Conservation (phyloP, 176 grass and related monocot genomes). For the Stipa capillata region DNA sequence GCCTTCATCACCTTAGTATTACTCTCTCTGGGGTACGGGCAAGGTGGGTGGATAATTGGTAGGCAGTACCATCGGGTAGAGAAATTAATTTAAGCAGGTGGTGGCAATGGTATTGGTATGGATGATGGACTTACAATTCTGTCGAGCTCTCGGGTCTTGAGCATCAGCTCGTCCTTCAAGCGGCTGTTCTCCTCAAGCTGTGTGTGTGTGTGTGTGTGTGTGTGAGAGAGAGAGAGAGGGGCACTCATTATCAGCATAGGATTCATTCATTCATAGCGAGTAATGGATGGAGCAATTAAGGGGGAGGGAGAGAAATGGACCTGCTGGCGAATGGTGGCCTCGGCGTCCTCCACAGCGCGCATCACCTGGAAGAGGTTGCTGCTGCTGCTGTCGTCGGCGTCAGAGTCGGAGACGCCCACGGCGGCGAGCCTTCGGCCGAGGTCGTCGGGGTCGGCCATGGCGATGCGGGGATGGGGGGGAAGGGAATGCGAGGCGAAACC, state of each 20-base stretch:
- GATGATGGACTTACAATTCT: conserved; percentile 39
- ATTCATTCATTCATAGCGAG: not conserved
- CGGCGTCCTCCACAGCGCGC: conserved; percentile 81
- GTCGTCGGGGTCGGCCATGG: conserved; percentile 41
- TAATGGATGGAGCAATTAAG: not conserved
- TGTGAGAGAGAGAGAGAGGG: not conserved
- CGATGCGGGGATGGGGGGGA: too few species aligned
- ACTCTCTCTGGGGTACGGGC: too few species aligned
- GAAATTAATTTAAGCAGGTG: not conserved
- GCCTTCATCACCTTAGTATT: not conserved
- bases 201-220: conserved; percentile 43
- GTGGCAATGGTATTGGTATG: not conserved
- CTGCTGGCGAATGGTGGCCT: conserved; percentile 87
- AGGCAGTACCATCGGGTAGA: not conserved
- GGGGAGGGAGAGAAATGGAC: not conserved
- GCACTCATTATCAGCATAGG: not conserved
- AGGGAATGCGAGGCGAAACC: not conserved
- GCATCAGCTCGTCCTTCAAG: conserved; percentile 75
- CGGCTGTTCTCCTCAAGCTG: conserved; percentile 84
- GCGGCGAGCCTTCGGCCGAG: conserved; percentile 23
- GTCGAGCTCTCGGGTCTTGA: conserved; percentile 65
- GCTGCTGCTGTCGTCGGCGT: conserved; percentile 22
- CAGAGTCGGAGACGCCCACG: conserved; percentile 26
- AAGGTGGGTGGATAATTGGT: too few species aligned
- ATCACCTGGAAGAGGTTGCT: conserved; percentile 77